phyloP scores from a whole-genome alignment of 2,329 filamentous ascomycete genomes.

The Epichloe typhina region DNA sequence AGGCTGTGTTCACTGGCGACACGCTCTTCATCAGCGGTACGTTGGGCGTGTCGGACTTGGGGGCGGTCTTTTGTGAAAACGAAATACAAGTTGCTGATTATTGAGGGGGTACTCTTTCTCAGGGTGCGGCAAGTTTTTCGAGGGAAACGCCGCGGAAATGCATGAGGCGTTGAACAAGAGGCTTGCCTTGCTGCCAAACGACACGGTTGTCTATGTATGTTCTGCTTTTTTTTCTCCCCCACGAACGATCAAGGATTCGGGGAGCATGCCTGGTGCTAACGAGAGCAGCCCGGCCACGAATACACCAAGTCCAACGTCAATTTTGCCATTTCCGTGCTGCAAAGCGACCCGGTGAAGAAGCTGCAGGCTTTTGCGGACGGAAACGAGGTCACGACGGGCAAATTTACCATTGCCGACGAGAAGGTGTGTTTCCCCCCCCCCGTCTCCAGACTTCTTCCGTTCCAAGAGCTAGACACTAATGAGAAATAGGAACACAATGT shows the following conservation, averaged over 20 bases:
- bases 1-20: slow-evolving; percentile 87
- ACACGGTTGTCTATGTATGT: slow-evolving; percentile 80
- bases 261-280: not conserved
- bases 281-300: slow-evolving; percentile 70
- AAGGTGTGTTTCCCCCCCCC: slow-evolving; percentile 45
- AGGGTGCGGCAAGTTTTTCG: slow-evolving; percentile 95
- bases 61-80: not conserved
- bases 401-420: slow-evolving; percentile 94
- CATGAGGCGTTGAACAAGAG: slow-evolving; percentile 81
- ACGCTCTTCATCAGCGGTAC: slow-evolving; percentile 86
- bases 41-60: slow-evolving; percentile 2
- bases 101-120: too few species aligned
- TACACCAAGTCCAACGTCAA: slow-evolving; percentile 97
- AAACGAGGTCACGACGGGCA: slow-evolving; percentile 82
- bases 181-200: slow-evolving; percentile 67
- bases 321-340: slow-evolving; percentile 65
- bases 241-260: not conserved
- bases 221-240: not conserved
- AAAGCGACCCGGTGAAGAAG: slow-evolving; percentile 63
- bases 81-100: too few species aligned
- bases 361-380: slow-evolving; percentile 63
- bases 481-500: slow-evolving; percentile 68
- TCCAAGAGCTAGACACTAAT: not conserved
- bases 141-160: slow-evolving; percentile 84
- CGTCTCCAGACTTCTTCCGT: not conserved